These are phyloP conservation scores for Solanum hybrid DNA, from an alignment of 305 asterid genomes.

Conservation along the genomic window DNA sequence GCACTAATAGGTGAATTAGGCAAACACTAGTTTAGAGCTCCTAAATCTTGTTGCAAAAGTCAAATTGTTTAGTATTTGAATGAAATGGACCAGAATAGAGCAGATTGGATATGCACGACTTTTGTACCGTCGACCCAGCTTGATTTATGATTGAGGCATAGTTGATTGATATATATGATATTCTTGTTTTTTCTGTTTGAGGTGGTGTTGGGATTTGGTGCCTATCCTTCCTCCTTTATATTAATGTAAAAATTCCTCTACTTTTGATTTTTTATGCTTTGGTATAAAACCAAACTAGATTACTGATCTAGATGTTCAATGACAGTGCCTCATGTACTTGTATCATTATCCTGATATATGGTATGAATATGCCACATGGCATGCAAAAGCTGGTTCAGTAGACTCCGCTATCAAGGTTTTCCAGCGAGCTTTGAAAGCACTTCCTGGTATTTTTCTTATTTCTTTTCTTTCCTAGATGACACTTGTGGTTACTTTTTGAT, in stretches of 20 bases:
- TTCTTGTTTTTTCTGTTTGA: neutral
- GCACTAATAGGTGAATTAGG: neutral
- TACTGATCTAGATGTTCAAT: conserved; percentile 26
- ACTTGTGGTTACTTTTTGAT: neutral
- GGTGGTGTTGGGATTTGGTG: neutral
- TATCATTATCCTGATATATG: conserved; percentile 94
- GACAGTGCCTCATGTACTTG: conserved; percentile 84
- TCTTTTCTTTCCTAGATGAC: neutral
- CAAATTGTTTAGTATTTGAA: neutral
- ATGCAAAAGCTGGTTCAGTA: conserved; percentile 70
- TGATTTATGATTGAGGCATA: neutral
- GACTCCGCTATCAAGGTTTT: conserved; percentile 81
- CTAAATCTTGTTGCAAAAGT: neutral
- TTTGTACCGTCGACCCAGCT: neutral
- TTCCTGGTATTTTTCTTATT: conserved; percentile 57
- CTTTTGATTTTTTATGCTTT: neutral
- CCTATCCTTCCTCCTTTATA: neutral
- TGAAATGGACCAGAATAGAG: neutral
- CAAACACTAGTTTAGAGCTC: neutral
- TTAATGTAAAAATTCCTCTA: neutral
- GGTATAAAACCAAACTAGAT: conserved; percentile 2
- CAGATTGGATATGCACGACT: neutral
- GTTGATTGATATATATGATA: neutral
- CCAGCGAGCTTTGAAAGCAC: conserved; percentile 87
- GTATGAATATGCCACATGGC: conserved; percentile 95